A percentile compares a stretch with the other conserved stretches of the same genome.
These are phyloP conservation scores for Botrytis galanthina DNA, from an alignment of 2,329 filamentous ascomycete genomes.

Conservation along the genomic window DNA sequence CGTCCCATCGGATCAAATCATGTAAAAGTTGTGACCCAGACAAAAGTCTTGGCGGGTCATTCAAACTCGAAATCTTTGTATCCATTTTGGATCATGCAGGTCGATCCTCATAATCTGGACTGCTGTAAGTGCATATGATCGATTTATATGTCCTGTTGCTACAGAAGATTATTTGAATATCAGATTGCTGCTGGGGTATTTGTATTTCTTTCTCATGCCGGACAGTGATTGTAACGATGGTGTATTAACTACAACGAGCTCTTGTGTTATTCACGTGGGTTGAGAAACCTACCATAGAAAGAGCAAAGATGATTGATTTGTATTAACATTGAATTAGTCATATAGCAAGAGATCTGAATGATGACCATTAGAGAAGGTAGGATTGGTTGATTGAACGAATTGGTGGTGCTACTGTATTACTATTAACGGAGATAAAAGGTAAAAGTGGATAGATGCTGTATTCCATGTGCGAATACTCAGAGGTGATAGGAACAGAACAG, in stretches of 20 bases:
- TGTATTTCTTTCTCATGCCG: constrained; percentile 5
- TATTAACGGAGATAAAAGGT: background rate
- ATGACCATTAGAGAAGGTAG: constrained; percentile 7
- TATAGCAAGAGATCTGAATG: constrained; percentile 3
- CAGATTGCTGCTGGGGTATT: background rate
- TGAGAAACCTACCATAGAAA: background rate
- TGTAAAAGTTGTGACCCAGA: constrained; percentile 58
- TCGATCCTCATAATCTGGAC: constrained; percentile 24
- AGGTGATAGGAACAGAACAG: background rate
- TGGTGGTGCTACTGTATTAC: background rate
- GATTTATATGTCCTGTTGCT: background rate
- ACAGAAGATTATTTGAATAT: background rate
- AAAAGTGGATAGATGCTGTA: constrained; percentile 6
- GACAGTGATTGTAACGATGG: background rate
- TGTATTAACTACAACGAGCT: background rate
- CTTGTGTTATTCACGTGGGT: constrained; percentile 4
- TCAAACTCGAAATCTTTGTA: constrained; percentile 52
- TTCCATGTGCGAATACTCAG: background rate
- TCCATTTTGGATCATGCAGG: constrained; percentile 28
- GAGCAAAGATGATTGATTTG: background rate
- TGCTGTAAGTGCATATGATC: background rate
- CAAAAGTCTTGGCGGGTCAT: constrained; percentile 51
- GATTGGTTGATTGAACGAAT: background rate
- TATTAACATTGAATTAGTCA: constrained; percentile 9
- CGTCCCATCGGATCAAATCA: constrained; percentile 55